Evolutionary conservation across 2,329 filamentous ascomycete genomes (phyloP).

Genomic region (Aureobasidium melanogenum): DNA sequence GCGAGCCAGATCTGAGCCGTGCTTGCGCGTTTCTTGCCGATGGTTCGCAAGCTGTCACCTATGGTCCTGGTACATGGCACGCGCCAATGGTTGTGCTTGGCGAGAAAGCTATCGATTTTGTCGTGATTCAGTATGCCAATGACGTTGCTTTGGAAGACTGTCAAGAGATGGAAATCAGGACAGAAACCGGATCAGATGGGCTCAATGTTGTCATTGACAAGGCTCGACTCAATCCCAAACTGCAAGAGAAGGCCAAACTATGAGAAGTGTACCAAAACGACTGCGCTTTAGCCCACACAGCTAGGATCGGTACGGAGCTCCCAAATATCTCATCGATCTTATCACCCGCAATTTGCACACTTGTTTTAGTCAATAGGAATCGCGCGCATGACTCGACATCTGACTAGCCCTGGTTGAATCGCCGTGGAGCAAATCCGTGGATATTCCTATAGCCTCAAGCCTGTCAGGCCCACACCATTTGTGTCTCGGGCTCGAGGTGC

Average conservation of each 20-base stretch:
- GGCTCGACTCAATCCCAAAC: constrained; percentile 12
- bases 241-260: neutral
- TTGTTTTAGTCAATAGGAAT: neutral
- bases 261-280: neutral
- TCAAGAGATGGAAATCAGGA: constrained; percentile 57
- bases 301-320: neutral
- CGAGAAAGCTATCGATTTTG: constrained; percentile 62
- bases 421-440: neutral
- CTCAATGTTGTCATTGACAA: constrained; percentile 23
- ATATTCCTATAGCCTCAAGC: neutral
- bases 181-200: constrained; percentile 24
- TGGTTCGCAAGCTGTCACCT: constrained; percentile 78
- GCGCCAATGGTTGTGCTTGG: constrained; percentile 91
- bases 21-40: constrained; percentile 71
- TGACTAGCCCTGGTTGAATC: neutral
- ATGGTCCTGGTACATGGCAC: constrained; percentile 88
- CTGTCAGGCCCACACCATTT: neutral
- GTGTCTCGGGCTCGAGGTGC: neutral
- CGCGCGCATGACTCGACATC: neutral
- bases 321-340: neutral
- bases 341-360: neutral
- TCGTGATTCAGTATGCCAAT: constrained; percentile 84
- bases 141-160: constrained; percentile 77
- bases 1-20: constrained; percentile 62
- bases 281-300: neutral